A percentile compares a stretch with the other conserved stretches of the same genome.
These are phyloP conservation scores for Cytospora mali DNA, from an alignment of 2,329 filamentous ascomycete genomes.

Conservation along the genomic window DNA sequence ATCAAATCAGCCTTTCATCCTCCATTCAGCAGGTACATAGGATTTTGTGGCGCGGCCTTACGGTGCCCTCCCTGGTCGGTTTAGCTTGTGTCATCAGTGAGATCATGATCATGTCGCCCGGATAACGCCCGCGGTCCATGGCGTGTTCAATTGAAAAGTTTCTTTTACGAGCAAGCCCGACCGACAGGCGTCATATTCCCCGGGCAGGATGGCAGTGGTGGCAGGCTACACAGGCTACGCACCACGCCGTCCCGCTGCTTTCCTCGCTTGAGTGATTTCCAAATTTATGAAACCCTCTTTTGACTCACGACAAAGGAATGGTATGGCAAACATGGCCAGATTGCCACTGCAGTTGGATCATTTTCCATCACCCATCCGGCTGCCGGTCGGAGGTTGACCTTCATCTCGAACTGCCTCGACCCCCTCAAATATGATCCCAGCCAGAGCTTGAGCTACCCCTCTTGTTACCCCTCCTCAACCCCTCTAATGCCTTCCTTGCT, in stretches of 20 bases:
- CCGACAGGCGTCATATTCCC: no score
- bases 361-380: no score
- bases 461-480: neutral
- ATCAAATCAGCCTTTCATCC: slow-evolving; percentile 11
- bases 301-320: no score
- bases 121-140: slow-evolving; percentile 8
- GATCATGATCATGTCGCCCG: slow-evolving; percentile 18
- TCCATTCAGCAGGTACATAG: slow-evolving; percentile 24
- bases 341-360: no score
- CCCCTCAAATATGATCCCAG: neutral
- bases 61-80: neutral
- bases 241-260: slow-evolving; percentile 21
- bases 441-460: neutral
- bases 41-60: slow-evolving; percentile 9
- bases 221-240: neutral
- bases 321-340: no score
- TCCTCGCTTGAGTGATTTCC: slow-evolving; percentile 26
- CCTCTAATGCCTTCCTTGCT: neutral
- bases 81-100: slow-evolving; percentile 10
- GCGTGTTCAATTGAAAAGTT: neutral
- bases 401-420: neutral
- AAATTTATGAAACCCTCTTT: neutral
- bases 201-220: no score
- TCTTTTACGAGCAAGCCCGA: no score
- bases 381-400: no score